Evolutionary conservation across 108 stramenopile species (phyloP).

Genomic region (Mayamaea pseudoterrestris): DNA sequence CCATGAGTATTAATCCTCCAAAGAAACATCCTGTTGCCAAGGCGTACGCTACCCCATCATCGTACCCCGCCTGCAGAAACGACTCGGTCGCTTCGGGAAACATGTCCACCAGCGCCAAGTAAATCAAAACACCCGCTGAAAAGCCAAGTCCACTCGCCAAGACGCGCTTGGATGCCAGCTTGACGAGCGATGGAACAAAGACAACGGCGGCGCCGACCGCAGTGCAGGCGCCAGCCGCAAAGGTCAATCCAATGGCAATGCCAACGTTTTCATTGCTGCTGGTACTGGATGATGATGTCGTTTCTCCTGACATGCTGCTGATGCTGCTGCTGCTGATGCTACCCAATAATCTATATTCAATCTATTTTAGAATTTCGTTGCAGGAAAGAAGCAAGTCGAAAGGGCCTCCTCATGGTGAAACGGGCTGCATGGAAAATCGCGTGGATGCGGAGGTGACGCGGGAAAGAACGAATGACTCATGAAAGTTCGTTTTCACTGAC

Average conservation of each 20-base stretch:
- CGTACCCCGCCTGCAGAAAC: constrained; percentile 20
- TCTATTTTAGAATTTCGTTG: too few species aligned
- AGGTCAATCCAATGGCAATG: constrained; percentile 29
- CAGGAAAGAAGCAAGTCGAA: too few species aligned
- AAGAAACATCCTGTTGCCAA: constrained; percentile 43
- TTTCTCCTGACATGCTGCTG: too few species aligned
- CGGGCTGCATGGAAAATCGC: too few species aligned
- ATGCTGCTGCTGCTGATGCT: too few species aligned
- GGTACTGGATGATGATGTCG: too few species aligned
- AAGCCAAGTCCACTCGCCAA: constrained; percentile 60
- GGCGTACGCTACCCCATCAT: constrained; percentile 21
- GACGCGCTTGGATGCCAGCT: constrained; percentile 31
- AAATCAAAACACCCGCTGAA: constrained; percentile 79
- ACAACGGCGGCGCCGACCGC: constrained; percentile 56
- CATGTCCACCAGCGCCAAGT: constrained; percentile 75
- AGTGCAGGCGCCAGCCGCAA: constrained; percentile 24
- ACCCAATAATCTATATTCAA: too few species aligned
- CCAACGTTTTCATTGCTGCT: constrained; percentile 19
- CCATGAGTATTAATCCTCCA: constrained; percentile 33
- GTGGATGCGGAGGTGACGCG: too few species aligned
- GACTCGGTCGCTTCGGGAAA: constrained; percentile 33
- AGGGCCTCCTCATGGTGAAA: too few species aligned
- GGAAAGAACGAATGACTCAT: too few species aligned
- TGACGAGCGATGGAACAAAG: constrained; percentile 44
- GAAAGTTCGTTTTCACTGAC: too few species aligned